Conservation (phyloP, 176 grass and related monocot genomes). For the Pharus latifolius region DNA sequence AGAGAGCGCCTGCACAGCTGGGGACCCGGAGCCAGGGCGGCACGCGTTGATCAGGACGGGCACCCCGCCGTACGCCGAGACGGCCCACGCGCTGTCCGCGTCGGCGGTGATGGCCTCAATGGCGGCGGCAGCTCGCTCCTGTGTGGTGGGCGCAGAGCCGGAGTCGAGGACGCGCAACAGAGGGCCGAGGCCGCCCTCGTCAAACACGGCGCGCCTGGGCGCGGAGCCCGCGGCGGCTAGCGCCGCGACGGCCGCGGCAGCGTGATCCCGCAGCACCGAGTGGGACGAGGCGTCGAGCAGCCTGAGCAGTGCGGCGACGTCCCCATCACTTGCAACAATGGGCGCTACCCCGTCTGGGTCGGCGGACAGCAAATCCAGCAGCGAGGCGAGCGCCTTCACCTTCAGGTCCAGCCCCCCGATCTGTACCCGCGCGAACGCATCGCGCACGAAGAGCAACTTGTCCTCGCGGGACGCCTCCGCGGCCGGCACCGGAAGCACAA, state of each 20-base stretch:
- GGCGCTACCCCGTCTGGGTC: conserved; percentile 22
- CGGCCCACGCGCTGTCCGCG: conserved; percentile 46
- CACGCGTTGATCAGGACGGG: conserved; percentile 58
- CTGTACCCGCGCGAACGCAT: conserved; percentile 77
- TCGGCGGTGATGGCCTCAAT: conserved; percentile 56
- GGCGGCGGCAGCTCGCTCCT: conserved; percentile 42
- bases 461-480: conserved; percentile 37
- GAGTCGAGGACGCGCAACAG: conserved; percentile 69
- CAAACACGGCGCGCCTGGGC: conserved; percentile 54
- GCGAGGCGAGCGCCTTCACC: conserved; percentile 60
- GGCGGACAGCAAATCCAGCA: conserved; percentile 46
- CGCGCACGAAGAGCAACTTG: conserved; percentile 58
- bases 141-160: conserved; percentile 17
- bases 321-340: conserved; percentile 44
- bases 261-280: conserved; percentile 51
- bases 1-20: conserved; percentile 32
- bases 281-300: conserved; percentile 68
- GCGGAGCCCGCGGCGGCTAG: conserved; percentile 43
- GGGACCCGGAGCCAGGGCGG: conserved; percentile 46
- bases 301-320: conserved; percentile 49
- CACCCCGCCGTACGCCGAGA: conserved; percentile 68
- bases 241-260: conserved; percentile 30
- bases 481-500: conserved; percentile 55
- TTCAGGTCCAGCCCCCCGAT: conserved; percentile 77
- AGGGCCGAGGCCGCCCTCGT: conserved; percentile 71